Base-by-base conservation (phyloP, 495 filamentous ascomycete species). In the Neurospora sp. region DNA sequence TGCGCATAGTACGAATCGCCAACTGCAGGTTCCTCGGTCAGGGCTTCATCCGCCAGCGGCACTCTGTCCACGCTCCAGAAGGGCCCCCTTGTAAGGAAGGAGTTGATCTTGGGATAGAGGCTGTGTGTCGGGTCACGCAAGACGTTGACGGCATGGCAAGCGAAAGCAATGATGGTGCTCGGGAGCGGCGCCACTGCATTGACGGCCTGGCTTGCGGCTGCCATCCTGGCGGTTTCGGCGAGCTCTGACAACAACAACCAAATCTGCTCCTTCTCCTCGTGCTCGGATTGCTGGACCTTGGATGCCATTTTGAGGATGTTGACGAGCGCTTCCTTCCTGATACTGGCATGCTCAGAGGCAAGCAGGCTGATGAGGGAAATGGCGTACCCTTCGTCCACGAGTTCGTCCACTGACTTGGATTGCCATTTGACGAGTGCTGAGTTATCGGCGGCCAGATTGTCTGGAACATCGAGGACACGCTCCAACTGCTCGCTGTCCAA, bases 41-140 rank as follows among this genome's bases (percentile, higher is more conserved):
- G 79, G 59, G 96, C 89, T 76, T 88, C 89, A 74, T 93, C 86
- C 48, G 96, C 88, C 78, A 93, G 89, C 1, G 94, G 94, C 69
- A 97, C 84, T 78, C 90, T 91, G 48, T 90, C 86, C 21, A 91
- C 74, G 34, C 89, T 86, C 92, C 95, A 96, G 10, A 84, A 78
- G 3, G 96, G 94, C 0, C 89, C 86, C 69, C 88, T 89, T 45
- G 91, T 90, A 62, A 99, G 88, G 79, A 95, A 95, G 31, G 86
- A 85, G 84, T 97, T 97, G 84, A 95, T 83, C 77, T 97, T 97
- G 38, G 89, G 87, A 77, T 97, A 99, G 43, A 98, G 86, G 73
- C 89, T 89, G 77, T 97, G 92, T 59, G 92, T 84, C 10, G 96
- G 95, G 74, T 95, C 90, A 3, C 84, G 85, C 34, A 96, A 82